Conservation (phyloP, 2,329 filamentous ascomycete genomes). For the Trichoderma arundinaceum region DNA sequence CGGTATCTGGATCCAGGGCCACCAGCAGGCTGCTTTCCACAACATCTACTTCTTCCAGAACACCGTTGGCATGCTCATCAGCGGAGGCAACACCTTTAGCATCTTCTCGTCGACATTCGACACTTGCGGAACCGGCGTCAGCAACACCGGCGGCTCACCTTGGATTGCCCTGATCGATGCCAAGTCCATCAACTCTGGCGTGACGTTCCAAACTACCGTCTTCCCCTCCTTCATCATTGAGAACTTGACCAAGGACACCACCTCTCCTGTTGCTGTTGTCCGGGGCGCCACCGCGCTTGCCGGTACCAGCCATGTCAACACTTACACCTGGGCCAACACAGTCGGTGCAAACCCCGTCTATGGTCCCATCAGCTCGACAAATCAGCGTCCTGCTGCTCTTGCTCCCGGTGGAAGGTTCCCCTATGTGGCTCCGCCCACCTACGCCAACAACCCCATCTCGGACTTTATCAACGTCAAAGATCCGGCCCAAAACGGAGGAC, state of each 20-base stretch:
- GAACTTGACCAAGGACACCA: slow-evolving; percentile 50
- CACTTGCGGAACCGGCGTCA: slow-evolving; percentile 46
- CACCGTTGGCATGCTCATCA: slow-evolving; percentile 44
- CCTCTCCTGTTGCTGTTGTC: slow-evolving; percentile 45
- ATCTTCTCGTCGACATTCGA: slow-evolving; percentile 50
- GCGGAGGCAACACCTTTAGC: slow-evolving; percentile 47
- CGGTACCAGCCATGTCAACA: slow-evolving; percentile 44
- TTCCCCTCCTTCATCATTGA: slow-evolving; percentile 52
- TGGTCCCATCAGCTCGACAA: slow-evolving; percentile 42
- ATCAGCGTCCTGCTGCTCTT: slow-evolving; percentile 44
- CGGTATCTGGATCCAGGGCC: slow-evolving; percentile 51
- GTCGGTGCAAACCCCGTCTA: slow-evolving; percentile 49
- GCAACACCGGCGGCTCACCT: slow-evolving; percentile 46
- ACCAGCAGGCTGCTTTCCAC: slow-evolving; percentile 53
- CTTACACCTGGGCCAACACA: slow-evolving; percentile 52
- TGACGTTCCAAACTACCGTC: slow-evolving; percentile 46
- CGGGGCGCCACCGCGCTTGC: slow-evolving; percentile 43
- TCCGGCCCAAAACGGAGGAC: slow-evolving; percentile 40
- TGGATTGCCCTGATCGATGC: slow-evolving; percentile 51
- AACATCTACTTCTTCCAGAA: slow-evolving; percentile 52
- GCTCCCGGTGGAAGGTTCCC: slow-evolving; percentile 48
- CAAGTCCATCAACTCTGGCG: slow-evolving; percentile 50
- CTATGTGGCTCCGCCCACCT: slow-evolving; percentile 49
- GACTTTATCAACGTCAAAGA: slow-evolving; percentile 48
- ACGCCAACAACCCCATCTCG: slow-evolving; percentile 41